These are phyloP conservation scores for Naganishia onofrii DNA, from an alignment of 768 basidiomycete species.

Conservation along the genomic window DNA sequence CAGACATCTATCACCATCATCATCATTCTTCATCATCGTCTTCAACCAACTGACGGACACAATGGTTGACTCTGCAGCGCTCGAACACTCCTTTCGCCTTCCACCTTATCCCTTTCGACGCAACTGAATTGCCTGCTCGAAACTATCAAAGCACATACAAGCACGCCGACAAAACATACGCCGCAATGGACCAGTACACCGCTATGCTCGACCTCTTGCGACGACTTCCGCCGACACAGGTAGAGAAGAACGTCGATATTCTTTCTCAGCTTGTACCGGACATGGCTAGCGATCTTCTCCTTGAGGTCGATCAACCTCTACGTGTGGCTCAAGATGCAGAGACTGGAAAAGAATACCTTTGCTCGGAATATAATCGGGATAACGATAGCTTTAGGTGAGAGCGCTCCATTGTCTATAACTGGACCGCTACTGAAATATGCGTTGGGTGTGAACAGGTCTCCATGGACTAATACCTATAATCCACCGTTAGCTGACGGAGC, in stretches of 20 bases:
- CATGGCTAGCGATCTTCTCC: conserved; percentile 88
- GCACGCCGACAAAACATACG: not conserved
- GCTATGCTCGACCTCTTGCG: conserved; percentile 95
- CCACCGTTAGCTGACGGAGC: conserved; percentile 87
- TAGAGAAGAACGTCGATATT: conserved; percentile 79
- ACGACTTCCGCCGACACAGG: conserved; percentile 84
- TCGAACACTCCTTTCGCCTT: not conserved
- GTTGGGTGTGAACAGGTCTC: conserved; percentile 63
- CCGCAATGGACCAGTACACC: conserved; percentile 54
- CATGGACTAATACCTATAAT: conserved; percentile 97
- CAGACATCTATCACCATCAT: not conserved
- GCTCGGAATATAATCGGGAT: conserved; percentile 89
- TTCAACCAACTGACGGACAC: not conserved
- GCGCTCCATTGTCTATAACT: not conserved
- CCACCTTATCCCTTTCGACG: not conserved
- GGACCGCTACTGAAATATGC: not conserved
- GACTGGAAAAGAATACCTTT: conserved; percentile 81
- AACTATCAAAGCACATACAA: not conserved
- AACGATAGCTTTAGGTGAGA: conserved; percentile 83
- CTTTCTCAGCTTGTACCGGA: conserved; percentile 84
- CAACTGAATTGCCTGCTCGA: not conserved
- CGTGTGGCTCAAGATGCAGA: conserved; percentile 70
- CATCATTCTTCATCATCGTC: conserved; percentile 11
- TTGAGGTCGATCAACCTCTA: conserved; percentile 91
- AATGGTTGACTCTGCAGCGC: not conserved